A percentile compares a stretch with the other conserved stretches of the same genome.
Evolutionary conservation across 768 basidiomycete genomes (phyloP).

Genomic region (Suillus ampliporus): DNA sequence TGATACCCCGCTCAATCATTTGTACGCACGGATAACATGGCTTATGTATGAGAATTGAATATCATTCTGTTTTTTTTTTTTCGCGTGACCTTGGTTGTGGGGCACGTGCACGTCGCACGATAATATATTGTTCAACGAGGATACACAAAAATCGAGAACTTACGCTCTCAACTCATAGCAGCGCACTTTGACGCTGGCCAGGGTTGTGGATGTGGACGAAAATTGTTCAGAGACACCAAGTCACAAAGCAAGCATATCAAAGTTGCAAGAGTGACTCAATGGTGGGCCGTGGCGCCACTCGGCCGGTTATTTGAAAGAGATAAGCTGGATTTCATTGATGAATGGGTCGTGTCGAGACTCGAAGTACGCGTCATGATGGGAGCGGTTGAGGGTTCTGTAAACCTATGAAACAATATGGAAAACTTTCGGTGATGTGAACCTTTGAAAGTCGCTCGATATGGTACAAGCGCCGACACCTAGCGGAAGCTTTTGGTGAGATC

Average conservation of each 20-base stretch:
- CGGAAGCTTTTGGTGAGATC: too few species aligned
- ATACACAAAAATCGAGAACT: background rate
- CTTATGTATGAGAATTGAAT: conserved; percentile 8
- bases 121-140: background rate
- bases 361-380: background rate
- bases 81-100: background rate
- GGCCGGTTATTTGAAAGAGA: conserved; percentile 1
- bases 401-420: background rate
- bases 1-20: conserved; percentile 38
- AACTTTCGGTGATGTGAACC: too few species aligned
- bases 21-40: conserved; percentile 30
- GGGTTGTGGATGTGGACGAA: background rate
- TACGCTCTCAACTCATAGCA: background rate
- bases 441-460: too few species aligned
- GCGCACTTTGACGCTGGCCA: too few species aligned
- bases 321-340: background rate
- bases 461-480: too few species aligned
- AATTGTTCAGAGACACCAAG: background rate
- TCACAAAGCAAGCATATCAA: too few species aligned
- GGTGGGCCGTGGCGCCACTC: background rate
- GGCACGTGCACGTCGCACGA: background rate
- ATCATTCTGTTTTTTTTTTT: background rate
- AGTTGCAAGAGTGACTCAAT: background rate
- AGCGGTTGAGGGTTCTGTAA: background rate
- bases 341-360: background rate